Evolutionary conservation across 208 protist species (phyloP), one percentile per base, ranked within the genome.

Genomic region (Crithidia sp.): DNA sequence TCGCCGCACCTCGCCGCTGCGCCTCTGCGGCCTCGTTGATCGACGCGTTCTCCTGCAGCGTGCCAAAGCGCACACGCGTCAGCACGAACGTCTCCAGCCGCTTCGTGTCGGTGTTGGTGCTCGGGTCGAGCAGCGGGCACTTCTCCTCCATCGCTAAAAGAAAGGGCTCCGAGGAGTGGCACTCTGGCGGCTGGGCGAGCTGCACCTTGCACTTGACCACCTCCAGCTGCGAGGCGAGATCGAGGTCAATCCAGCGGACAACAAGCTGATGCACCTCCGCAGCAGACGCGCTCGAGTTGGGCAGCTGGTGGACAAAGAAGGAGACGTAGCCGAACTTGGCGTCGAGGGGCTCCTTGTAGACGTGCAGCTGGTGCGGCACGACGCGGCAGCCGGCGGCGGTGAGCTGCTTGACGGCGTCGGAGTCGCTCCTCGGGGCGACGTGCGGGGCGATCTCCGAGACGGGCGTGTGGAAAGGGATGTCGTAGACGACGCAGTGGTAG

Each of bases 301-400:
- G 72, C 2, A 55, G 67, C 16, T 77, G 65, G 59, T 88, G 70
- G 37, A 94, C 53, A 67, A 89, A 87, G 62, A 85, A 96, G 37
- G 78, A 82, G 36, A 90, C 71, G 69, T 88, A 92, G 12, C 91
- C 91, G 72, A 96, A 94, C 72, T 96, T 96, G 14, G 14, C 59
- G 17, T 80, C 62, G 43, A 96, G 83, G 0, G 82, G 62, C 54
- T 96, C 91, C 77, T 96, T 96, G 79, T 90, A 96, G 41, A 90
- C 74, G 59, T 93, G 86, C 60, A 96, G 79, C 52, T 83, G 84
- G 45, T 92, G 87, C 8, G 88, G 89, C 61, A 94, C 85, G 70
- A 94, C 65, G 14, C 74, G 79, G 67, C 74, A 83, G 10, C 83
- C 81, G 8, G 66, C 47, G 4, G 4, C 43, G 2, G 63, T 43